Percentiles rank a stretch among this genome's conserved stretches.
phyloP scores from a whole-genome alignment of 148 eudicot species.

The Nepenthes gracilis region DNA sequence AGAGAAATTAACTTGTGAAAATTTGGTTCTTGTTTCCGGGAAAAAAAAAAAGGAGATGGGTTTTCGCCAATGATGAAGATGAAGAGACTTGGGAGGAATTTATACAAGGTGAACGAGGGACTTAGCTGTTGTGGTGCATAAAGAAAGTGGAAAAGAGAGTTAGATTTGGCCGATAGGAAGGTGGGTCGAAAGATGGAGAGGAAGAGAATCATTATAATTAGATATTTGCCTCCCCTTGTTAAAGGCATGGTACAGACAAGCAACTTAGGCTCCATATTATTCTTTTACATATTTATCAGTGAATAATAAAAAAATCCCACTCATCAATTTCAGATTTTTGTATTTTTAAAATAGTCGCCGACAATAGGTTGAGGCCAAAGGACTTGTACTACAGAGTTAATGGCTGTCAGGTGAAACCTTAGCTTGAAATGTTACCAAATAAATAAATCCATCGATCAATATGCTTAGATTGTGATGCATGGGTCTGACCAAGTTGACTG shows the following conservation, averaged over 20 bases:
- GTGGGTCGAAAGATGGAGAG: slow-evolving; percentile 11
- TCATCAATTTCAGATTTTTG: not conserved
- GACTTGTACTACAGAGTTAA: too few relatives aligned
- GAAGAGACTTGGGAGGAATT: slow-evolving; percentile 9
- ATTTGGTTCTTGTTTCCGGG: not conserved
- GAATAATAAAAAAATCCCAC: too few relatives aligned
- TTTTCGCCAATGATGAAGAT: slow-evolving; percentile 8
- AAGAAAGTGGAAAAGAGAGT: not conserved
- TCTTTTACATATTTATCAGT: too few relatives aligned
- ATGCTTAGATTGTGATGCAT: not conserved
- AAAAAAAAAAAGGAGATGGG: not conserved
- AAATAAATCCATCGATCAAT: too few relatives aligned
- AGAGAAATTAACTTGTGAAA: not conserved
- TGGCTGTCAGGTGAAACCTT: not conserved
- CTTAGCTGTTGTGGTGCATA: not conserved
- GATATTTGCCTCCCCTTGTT: slow-evolving; percentile 42
- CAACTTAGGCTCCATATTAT: slow-evolving; percentile 20
- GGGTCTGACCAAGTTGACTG: slow-evolving; percentile 24
- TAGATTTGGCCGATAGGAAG: slow-evolving; percentile 6
- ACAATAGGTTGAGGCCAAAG: slow-evolving; percentile 24
- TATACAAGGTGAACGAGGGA: slow-evolving; percentile 7
- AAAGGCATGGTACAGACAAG: slow-evolving; percentile 49
- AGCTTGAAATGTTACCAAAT: not conserved
- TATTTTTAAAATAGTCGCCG: slow-evolving; percentile 22
- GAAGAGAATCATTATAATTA: slow-evolving; percentile 25